Conservation (phyloP, 257 asterid species). For the Misopates orontium region DNA sequence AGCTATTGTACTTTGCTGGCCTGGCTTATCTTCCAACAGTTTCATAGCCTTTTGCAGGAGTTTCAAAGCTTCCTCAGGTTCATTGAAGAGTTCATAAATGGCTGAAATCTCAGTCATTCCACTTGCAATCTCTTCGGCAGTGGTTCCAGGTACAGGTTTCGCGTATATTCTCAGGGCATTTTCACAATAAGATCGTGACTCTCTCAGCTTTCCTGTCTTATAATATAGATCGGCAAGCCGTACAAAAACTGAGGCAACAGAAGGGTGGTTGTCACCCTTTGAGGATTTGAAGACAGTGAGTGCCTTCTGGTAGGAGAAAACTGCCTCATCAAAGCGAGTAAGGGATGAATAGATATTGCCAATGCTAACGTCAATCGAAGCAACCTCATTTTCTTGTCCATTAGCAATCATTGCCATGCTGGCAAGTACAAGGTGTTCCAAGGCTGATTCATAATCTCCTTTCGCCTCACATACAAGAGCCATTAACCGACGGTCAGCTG, state of each 20-base stretch:
- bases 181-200: conserved; percentile 91
- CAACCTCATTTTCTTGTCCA: conserved; percentile 92
- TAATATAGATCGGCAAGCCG: conserved; percentile 88
- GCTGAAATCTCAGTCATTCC: conserved; percentile 94
- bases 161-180: conserved; percentile 85
- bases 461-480: conserved; percentile 97
- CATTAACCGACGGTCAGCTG: conserved; percentile 96
- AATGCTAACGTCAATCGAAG: conserved; percentile 90
- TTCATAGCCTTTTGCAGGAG: conserved; percentile 87
- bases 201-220: conserved; percentile 91
- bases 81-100: conserved; percentile 84
- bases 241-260: conserved; percentile 92
- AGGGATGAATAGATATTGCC: conserved; percentile 92
- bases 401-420: conserved; percentile 99
- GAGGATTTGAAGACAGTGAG: conserved; percentile 97
- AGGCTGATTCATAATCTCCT: conserved; percentile 88
- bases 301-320: conserved; percentile 97
- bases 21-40: conserved; percentile 89
- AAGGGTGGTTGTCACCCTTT: conserved; percentile 92
- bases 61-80: conserved; percentile 92
- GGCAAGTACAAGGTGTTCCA: conserved; percentile 97
- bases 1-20: conserved; percentile 94
- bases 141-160: conserved; percentile 88
- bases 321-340: conserved; percentile 93
- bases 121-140: conserved; percentile 86